Percentiles rank a stretch among this genome's conserved stretches.
Conservation (phyloP, 208 protist genomes). For the Trypanosoma melophagium region DNA sequence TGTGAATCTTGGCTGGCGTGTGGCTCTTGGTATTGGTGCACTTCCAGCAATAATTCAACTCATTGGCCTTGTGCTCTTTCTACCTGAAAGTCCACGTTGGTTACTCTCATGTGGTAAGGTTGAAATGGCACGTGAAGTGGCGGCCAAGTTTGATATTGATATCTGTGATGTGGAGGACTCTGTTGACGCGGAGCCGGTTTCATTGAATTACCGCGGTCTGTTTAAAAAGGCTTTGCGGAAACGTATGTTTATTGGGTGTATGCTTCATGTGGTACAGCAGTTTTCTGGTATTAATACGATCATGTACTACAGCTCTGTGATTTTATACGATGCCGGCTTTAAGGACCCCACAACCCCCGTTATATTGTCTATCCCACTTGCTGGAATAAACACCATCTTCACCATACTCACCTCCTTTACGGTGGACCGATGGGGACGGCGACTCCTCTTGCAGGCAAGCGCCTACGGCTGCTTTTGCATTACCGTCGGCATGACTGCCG, state of each 20-base stretch:
- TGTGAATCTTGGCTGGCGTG: constrained; percentile 86
- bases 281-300: constrained; percentile 92
- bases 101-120: constrained; percentile 52
- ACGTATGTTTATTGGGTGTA: constrained; percentile 74
- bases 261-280: constrained; percentile 91
- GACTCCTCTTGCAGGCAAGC: constrained; percentile 68
- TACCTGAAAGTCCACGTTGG: constrained; percentile 90
- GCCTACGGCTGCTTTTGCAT: constrained; percentile 62
- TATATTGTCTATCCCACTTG: constrained; percentile 79
- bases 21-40: constrained; percentile 82
- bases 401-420: constrained; percentile 74
- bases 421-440: constrained; percentile 80
- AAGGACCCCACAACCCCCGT: constrained; percentile 70
- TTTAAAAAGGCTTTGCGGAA: constrained; percentile 57
- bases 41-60: constrained; percentile 81
- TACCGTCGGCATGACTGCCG: constrained; percentile 52
- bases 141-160: constrained; percentile 62
- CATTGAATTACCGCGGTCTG: constrained; percentile 56
- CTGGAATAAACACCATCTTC: constrained; percentile 89
- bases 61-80: constrained; percentile 70
- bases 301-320: constrained; percentile 93
- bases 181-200: constrained; percentile 37
- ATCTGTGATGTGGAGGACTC: constrained; percentile 49
- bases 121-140: constrained; percentile 49
- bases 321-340: constrained; percentile 85